Evolutionary conservation across 1,284 basidiomycete species (phyloP), one percentile per base, ranked within the genome.

Genomic region (Trichosporon asahii): DNA sequence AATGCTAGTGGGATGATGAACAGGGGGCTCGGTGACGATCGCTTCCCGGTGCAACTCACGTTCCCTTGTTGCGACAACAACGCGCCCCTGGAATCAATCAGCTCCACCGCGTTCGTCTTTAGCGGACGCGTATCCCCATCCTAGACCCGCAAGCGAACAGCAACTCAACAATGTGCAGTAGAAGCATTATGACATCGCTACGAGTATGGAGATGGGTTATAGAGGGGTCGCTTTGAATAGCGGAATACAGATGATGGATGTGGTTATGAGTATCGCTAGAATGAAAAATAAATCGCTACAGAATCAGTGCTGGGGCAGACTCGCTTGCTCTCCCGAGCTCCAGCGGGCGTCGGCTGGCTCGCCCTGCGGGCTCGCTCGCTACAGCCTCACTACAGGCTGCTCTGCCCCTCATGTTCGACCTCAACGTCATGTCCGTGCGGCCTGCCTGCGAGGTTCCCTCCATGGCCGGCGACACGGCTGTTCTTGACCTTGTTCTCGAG

Each of bases 381-480:
- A 9, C 35, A 37, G 35, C 11, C 40, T 44, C 40, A n/a, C 40
- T 33, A 31, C 35, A 67, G 9, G 21, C 37, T 31, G n/a, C 80
- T 81, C 68, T 79, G 77, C 2, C 82, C 81, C 67, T 83, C 83
- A 18, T 76, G 69, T 75, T 84, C 83, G 15, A 82, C 76, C 23
- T 80, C 78, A 15, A 79, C 23, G 74, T 83, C 81, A 6, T 73
- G 70, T 21, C 82, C 80, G 63, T 78, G 72, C 35, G 69, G 65
- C 37, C 80, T 57, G 18, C 73, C 67, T 25, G 76, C 74, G 27
- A 73, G 60, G 21, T 72, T 69, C 18, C 61, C 64, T 29, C 49
- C 70, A 23, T 67, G 57, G 14, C 57, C 72, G 18, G 73, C 70
- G 3, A 71, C 71, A 4, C 71, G 57, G 15, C 79, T 72, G 3